Conservation (phyloP, 495 filamentous ascomycete species). For the Platismatia glauca region DNA sequence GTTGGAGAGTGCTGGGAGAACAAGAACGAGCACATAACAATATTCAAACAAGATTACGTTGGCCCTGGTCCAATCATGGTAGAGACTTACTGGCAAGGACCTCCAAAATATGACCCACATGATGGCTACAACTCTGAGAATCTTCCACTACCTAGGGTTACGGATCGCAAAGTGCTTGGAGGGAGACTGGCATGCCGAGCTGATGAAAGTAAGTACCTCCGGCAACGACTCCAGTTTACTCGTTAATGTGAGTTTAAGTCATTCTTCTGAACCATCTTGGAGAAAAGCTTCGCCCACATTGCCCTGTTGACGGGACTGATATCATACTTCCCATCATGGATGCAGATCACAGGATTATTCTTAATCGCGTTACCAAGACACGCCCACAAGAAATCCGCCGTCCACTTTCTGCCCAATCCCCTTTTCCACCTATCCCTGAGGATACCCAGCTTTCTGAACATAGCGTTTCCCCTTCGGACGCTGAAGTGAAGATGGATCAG, state of each 20-base stretch:
- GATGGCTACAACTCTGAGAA: not conserved
- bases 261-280: not conserved
- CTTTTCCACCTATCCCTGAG: not conserved
- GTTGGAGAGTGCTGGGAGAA: constrained; percentile 9
- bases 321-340: constrained; percentile 3
- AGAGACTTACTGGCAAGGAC: constrained; percentile 11
- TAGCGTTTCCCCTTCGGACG: not conserved
- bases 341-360: constrained; percentile 1
- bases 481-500: not conserved
- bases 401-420: not conserved
- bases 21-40: constrained; percentile 3
- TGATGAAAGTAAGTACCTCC: not conserved
- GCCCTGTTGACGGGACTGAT: not conserved
- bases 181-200: constrained; percentile 6
- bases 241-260: not conserved
- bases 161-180: constrained; percentile 10
- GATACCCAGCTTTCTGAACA: not conserved
- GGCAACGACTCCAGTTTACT: not conserved
- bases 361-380: not conserved
- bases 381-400: not conserved
- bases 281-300: not conserved
- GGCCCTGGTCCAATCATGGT: not conserved
- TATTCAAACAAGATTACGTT: constrained; percentile 9
- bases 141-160: not conserved
- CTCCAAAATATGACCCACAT: not conserved